Conservation (phyloP, 1,284 basidiomycete genomes). For the Moesziomyces antarcticus region DNA sequence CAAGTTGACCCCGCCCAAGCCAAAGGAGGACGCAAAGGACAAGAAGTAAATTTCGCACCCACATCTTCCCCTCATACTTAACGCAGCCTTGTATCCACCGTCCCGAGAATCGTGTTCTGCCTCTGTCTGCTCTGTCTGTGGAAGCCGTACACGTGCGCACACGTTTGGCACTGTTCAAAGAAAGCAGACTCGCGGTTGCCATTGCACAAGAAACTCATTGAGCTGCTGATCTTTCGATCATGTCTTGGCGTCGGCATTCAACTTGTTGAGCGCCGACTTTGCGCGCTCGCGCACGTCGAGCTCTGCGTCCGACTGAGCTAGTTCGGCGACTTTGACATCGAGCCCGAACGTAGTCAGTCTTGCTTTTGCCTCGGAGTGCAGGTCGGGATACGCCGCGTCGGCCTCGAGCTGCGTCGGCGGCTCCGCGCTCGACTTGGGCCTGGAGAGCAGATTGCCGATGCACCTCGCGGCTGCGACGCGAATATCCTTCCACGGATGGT, state of each 20-base stretch:
- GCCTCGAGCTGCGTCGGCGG: neutral
- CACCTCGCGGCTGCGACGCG: slow-evolving; percentile 43
- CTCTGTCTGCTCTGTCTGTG: neutral
- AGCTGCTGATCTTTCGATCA: neutral
- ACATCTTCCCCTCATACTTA: neutral
- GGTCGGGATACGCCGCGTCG: slow-evolving; percentile 6
- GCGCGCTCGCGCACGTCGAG: slow-evolving; percentile 49
- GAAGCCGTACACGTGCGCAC: too few species aligned
- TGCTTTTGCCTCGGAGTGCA: slow-evolving; percentile 28
- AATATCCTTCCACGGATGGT: slow-evolving; percentile 44
- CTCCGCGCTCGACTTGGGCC: slow-evolving; percentile 6
- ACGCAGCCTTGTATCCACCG: too few species aligned
- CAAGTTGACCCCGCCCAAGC: slow-evolving; percentile 69
- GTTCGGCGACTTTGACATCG: slow-evolving; percentile 29
- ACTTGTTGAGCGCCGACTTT: slow-evolving; percentile 28
- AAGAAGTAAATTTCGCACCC: slow-evolving; percentile 50
- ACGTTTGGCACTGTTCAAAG: too few species aligned
- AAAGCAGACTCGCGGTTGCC: too few species aligned
- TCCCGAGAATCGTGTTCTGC: neutral
- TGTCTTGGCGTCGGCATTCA: slow-evolving; percentile 17
- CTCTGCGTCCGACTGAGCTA: slow-evolving; percentile 36
- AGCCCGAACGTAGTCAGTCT: slow-evolving; percentile 32
- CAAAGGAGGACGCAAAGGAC: slow-evolving; percentile 67
- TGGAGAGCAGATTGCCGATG: slow-evolving; percentile 30
- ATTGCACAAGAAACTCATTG: neutral